Percentiles rank a stretch among this genome's conserved stretches.
phyloP scores from a whole-genome alignment of 208 protist species.

The Trypanosoma caninum region DNA sequence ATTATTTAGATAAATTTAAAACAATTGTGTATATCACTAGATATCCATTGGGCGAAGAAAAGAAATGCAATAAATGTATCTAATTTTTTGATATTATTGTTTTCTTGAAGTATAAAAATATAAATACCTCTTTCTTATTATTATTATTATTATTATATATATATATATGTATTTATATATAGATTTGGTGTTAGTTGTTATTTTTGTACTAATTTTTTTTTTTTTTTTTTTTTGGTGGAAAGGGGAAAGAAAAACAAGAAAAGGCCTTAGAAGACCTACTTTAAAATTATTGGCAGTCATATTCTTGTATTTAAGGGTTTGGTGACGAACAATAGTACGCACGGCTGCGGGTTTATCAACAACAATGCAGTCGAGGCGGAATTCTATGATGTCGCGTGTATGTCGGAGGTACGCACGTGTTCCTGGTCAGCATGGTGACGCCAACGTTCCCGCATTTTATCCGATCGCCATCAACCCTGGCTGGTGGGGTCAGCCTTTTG shows the following conservation, averaged over 20 bases:
- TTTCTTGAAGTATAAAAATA: neutral
- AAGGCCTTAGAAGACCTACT: neutral
- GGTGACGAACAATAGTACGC: neutral
- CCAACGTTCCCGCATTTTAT: conserved; percentile 74
- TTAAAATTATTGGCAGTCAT: neutral
- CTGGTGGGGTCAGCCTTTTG: conserved; percentile 88
- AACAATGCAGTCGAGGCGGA: conserved; percentile 75
- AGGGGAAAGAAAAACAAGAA: too few relatives aligned
- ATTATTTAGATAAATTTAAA: too few relatives aligned
- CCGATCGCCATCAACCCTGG: conserved; percentile 86
- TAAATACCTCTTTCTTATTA: conserved; percentile 16
- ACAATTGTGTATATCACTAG: too few relatives aligned
- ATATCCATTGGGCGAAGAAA: too few relatives aligned
- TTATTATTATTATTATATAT: neutral
- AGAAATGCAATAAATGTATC: neutral
- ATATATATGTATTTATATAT: neutral
- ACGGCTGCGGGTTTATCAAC: neutral
- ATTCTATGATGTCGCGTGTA: conserved; percentile 82
- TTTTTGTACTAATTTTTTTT: conserved; percentile 7
- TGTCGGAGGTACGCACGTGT: conserved; percentile 82
- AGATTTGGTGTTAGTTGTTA: too few relatives aligned
- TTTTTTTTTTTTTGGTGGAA: neutral
- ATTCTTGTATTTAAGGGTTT: neutral
- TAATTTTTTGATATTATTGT: conserved; percentile 9
- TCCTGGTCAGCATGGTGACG: conserved; percentile 83